Evolutionary conservation across 306 rosid species (phyloP).

Genomic region (Oxytropis ochrocephala): DNA sequence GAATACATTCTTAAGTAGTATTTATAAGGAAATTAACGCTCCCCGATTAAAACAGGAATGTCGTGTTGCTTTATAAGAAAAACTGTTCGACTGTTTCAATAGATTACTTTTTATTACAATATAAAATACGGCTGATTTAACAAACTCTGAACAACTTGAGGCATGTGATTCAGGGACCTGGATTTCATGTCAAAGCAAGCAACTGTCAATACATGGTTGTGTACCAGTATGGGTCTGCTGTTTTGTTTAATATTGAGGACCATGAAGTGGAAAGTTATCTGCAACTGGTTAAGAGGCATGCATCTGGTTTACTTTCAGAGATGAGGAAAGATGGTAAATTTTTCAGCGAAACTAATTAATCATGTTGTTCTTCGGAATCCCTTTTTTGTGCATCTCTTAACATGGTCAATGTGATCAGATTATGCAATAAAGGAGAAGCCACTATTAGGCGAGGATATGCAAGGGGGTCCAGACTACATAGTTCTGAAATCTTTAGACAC

Average conservation of each 20-base stretch:
- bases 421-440: constrained; percentile 92
- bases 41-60: background rate
- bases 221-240: constrained; percentile 90
- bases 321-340: constrained; percentile 81
- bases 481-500: constrained; percentile 78
- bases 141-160: constrained; percentile 6
- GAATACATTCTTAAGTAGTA: background rate
- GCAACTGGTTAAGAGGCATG: constrained; percentile 65
- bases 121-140: background rate
- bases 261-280: constrained; percentile 74
- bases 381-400: background rate
- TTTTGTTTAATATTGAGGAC: constrained; percentile 84
- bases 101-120: background rate
- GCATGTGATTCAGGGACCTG: constrained; percentile 41
- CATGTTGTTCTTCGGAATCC: constrained; percentile 2
- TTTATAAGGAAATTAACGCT: background rate
- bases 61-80: background rate
- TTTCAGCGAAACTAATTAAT: constrained; percentile 7
- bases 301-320: constrained; percentile 84
- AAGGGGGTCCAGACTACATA: constrained; percentile 87
- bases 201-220: constrained; percentile 64
- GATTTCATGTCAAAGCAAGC: constrained; percentile 38
- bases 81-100: background rate
- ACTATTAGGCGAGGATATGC: constrained; percentile 66
- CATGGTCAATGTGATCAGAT: constrained; percentile 36